Evolutionary conservation across 2,329 filamentous ascomycete species (phyloP), one percentile per base, ranked within the genome.

Genomic region (Trichoderma arundinaceum): DNA sequence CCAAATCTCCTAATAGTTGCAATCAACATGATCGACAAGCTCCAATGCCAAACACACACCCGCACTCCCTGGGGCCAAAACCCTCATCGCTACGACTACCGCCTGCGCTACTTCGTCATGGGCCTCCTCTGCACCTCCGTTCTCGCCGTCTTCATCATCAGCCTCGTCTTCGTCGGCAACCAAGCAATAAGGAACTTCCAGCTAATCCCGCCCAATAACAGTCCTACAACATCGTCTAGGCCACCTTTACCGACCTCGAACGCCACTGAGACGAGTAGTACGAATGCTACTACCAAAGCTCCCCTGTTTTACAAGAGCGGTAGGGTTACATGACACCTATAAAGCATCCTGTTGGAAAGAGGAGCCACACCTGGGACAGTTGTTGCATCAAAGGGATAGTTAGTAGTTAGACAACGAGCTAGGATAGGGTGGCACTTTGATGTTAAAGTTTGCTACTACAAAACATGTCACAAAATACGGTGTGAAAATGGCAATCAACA

Each of bases 11-110:
- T 39, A 44, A 10, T 6, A 13, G 22, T 28, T 10, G 8, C 54
- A 19, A 41, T n/a, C 35, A 28, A 13, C 38, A 74, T 75, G 68
- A 61, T 70, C 32, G 68, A 72, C 58, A 71, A 69, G 41, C 53
- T 64, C 6, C 74, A 75, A 67, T 76, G 74, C 52, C 72, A 68
- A 59, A 59, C 73, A 4, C 74, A 75, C 65, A 76, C 74, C 17
- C 73, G 73, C 48, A 74, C 66, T 5, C 71, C 72, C 17, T 75
- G 74, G 73, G 72, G 73, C 4, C 58, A 51, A 32, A 64, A 60
- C 22, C 46, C 68, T 15, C 74, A 75, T 52, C 69, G 68, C 32
- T 72, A 71, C 69, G 65, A 74, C 54, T 64, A 70, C 38, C 71
- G 70, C 38, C 53, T 75, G 10, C 72, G 74, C 43, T 72, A 73